Percentiles rank a stretch among this genome's conserved stretches.
phyloP scores from a whole-genome alignment of 371 early-diverging fungal species.

The Apophysomyces elegans region DNA sequence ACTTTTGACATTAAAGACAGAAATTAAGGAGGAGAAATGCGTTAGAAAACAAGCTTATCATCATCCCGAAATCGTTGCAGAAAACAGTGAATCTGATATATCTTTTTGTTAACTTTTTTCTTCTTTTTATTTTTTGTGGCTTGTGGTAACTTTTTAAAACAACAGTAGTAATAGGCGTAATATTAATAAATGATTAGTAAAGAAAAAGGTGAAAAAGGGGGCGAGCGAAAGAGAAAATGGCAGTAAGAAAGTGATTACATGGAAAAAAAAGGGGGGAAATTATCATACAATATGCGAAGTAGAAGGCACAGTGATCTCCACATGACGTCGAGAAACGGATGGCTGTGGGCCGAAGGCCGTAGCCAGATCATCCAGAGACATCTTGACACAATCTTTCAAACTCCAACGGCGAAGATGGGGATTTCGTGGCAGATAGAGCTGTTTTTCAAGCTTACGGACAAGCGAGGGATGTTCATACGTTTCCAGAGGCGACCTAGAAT shows the following conservation, averaged over 20 bases:
- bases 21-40: too few species aligned
- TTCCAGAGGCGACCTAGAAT: constrained; percentile 24
- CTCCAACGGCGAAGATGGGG: constrained; percentile 22
- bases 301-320: not conserved
- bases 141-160: too few species aligned
- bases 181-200: not conserved
- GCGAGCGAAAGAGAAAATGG: not conserved
- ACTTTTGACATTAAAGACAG: too few species aligned
- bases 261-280: not conserved
- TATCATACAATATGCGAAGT: constrained; percentile 4
- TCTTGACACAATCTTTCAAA: constrained; percentile 26
- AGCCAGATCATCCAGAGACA: constrained; percentile 15
- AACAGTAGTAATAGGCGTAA: too few species aligned
- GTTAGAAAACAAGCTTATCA: too few species aligned
- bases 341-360: not conserved
- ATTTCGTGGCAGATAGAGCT: constrained; percentile 18
- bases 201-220: not conserved
- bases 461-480: constrained; percentile 39
- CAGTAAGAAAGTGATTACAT: not conserved
- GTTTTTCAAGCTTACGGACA: constrained; percentile 18
- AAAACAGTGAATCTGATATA: too few species aligned
- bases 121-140: too few species aligned
- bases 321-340: not conserved
- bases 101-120: too few species aligned
- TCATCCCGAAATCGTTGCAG: too few species aligned